Percentiles rank a stretch among this genome's conserved stretches.
Conservation (phyloP, 2,329 filamentous ascomycete species). For the Fusarium papillatum region DNA sequence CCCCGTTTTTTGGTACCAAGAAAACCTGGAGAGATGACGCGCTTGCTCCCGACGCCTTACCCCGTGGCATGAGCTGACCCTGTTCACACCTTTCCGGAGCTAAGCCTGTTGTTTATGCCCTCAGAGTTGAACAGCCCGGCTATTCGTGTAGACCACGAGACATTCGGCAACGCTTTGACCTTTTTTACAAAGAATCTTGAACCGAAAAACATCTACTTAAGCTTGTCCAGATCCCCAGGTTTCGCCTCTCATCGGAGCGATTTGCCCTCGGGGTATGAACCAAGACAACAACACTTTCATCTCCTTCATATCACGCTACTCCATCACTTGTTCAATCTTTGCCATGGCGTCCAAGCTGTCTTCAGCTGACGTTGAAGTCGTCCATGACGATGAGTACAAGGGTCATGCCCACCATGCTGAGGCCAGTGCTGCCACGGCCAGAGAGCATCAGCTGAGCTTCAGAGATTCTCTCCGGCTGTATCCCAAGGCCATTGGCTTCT, state of each 20-base stretch:
- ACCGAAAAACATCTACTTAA: not conserved
- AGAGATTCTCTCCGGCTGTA: conserved; percentile 53
- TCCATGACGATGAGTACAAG: not conserved
- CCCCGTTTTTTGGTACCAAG: not conserved
- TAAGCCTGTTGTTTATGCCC: not conserved
- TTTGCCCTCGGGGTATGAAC: conserved; percentile 8
- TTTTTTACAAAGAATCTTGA: not conserved
- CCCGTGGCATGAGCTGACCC: conserved; percentile 13
- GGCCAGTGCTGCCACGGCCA: conserved; percentile 54
- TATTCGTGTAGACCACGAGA: not conserved
- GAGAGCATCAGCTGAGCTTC: conserved; percentile 54
- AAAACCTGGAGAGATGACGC: conserved; percentile 16
- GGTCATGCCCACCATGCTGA: conserved; percentile 14
- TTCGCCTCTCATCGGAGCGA: not conserved
- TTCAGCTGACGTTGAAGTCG: not conserved
- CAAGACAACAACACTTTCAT: conserved; percentile 14
- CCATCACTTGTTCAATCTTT: conserved; percentile 11
- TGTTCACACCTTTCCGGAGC: not conserved
- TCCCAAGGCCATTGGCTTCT: conserved; percentile 58
- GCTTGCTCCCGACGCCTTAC: conserved; percentile 10
- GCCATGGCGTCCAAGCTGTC: conserved; percentile 8
- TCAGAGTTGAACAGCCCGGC: not conserved
- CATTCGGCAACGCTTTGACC: conserved; percentile 6
- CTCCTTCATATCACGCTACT: conserved; percentile 7
- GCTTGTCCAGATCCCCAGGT: not conserved